Evolutionary conservation across 164 flowering plant genomes (phyloP), one percentile per base, ranked within the genome.

Genomic region (Piper longum): DNA sequence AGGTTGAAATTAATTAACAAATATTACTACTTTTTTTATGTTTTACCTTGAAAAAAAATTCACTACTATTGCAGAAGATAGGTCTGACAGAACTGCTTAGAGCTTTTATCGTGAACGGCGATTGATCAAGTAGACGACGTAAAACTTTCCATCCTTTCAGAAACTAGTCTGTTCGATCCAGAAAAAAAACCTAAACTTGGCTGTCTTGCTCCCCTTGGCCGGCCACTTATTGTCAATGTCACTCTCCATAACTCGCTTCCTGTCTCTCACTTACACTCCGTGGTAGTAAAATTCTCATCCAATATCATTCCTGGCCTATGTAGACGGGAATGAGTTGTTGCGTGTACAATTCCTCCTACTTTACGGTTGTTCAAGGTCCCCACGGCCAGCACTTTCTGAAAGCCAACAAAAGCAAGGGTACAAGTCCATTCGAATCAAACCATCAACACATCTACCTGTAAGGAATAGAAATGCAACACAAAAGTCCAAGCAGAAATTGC

Each of bases 401-500:
- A 48, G 52, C 36, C 36, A 26, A 2, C 36, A 26, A 26, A 48
- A 6, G 14, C 52, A 48, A 14, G 52, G 52, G 48, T 9, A 1
- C 11, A 9, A 44, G 36, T 26, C 36, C 11, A 44, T 44, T 0
- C 11, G 11, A 9, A 5, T 44, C 8, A 44, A 44, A 5, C 48
- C 48, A 9, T 9, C 52, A 48, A 48, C 52, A 5, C 12, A 48
- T 48, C 52, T 14, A 48, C 14, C 3, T 8, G 48, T 9, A 9
- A 9, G 12, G 52, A 48, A 48, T 63, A 51, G 43, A 52, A 62
- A 69, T 48, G 69, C 43, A 56, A 57, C 9, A 16, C 57, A 56
- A 17, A 56, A 56, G 4, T 26, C 19, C 39, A 26, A 56, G 59
- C 17, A 56, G 39, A 70, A 40, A 66, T 62, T 71, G 54, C 43